Base-by-base conservation (phyloP, 2,329 filamentous ascomycete genomes). In the Aspergillus thermomutatus region DNA sequence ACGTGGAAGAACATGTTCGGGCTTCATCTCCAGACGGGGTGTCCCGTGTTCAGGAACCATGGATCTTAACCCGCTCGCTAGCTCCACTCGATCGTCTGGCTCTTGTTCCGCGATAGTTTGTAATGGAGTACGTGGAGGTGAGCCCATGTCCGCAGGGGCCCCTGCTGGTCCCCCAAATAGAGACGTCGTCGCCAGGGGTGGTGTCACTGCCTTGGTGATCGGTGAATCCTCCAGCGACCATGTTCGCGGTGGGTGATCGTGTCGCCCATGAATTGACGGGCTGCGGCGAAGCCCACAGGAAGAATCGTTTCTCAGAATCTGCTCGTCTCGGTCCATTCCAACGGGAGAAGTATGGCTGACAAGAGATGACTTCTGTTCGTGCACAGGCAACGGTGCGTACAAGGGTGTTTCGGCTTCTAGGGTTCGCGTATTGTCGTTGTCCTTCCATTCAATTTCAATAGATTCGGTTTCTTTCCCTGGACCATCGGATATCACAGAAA, bases 91-190 rank as follows among this genome's bases (percentile, higher is more conserved):
- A 41, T 62, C 62, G 52, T 54, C 60, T 57, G 79, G 77, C 55
- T 75, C 76, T 53, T 77, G 65, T 66, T 85, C 83, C 31, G 75
- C 75, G 60, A 85, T 85, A 1, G 81, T 75, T 21, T 80, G 76
- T 8, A 86, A 78, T 25, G 75, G 72, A 53, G 70, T 75, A 46
- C 70, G 71, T 34, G 75, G 70, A 28, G 76, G 76, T 21, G 73
- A 72, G 49, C 66, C 55, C 9, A 65, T 34, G 27, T 69, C 68
- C 52, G 60, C 52, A 62, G 64, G 19, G 59, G 61, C 60, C 6
- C 59, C 69, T 34, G 64, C 63, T 26, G 69, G 73, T 43, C 67
- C 70, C 48, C 66, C 72, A 53, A 72, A 75, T 49, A 73, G 26
- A 14, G 47, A 60, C 51, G 70, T 75, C 21, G 63, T 64, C 34